Conservation (phyloP, 2,329 filamentous ascomycete genomes). For the Aspergillus phoenicis region DNA sequence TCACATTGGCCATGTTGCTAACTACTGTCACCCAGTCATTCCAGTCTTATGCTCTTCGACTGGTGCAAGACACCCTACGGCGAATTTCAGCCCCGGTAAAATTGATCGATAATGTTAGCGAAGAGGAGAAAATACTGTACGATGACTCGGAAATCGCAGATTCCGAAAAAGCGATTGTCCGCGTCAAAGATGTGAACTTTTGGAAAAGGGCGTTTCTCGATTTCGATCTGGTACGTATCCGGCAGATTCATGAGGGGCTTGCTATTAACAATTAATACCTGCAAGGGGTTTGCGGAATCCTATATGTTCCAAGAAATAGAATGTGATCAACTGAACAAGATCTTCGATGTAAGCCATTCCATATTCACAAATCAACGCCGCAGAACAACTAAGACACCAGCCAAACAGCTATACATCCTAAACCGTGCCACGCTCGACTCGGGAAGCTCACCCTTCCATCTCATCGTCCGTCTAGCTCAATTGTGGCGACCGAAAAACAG, state of each 20-base stretch:
- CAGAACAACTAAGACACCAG: not conserved
- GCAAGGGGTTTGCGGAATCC: constrained; percentile 66
- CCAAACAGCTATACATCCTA: constrained; percentile 65
- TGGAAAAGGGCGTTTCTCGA: not conserved
- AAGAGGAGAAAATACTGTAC: not conserved
- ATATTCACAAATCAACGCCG: not conserved
- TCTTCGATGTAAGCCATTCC: constrained; percentile 60
- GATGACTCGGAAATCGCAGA: not conserved
- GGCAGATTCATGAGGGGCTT: too few relatives aligned
- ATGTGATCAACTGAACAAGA: constrained; percentile 66
- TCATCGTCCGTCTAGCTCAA: constrained; percentile 33
- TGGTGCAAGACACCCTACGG: not conserved
- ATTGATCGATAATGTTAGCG: not conserved
- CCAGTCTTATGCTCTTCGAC: not conserved
- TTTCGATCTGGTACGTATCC: constrained; percentile 6
- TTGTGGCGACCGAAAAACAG: constrained; percentile 62
- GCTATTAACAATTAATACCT: not conserved
- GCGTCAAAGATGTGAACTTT: constrained; percentile 2
- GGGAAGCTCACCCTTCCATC: constrained; percentile 12
- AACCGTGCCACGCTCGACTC: constrained; percentile 55
- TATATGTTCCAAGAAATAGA: constrained; percentile 74
- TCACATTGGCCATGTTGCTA: not conserved
- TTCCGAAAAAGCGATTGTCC: not conserved
- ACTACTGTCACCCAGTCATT: not conserved
- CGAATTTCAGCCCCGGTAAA: not conserved